Evolutionary conservation across 225 moss, liverwort and hornwort species (phyloP).

Genomic region (Climacium dendroides): DNA sequence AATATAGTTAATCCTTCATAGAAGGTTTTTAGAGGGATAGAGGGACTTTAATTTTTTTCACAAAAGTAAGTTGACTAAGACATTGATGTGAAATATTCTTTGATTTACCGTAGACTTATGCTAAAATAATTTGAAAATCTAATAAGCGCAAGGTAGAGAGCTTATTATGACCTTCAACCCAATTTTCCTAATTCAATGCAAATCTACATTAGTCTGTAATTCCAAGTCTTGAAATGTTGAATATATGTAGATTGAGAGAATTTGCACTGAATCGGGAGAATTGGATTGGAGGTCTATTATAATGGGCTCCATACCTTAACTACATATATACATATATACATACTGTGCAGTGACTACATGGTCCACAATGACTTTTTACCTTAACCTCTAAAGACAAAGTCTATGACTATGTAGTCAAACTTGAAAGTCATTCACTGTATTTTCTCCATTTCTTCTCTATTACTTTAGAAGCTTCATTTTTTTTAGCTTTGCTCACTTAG

Average conservation of each 20-base stretch:
- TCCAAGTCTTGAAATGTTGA: background rate
- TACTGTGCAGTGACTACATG: too few species aligned
- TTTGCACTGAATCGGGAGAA: background rate
- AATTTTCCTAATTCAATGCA: background rate
- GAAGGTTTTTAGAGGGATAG: too few species aligned
- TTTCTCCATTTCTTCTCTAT: background rate
- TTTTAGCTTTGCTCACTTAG: background rate
- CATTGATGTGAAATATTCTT: too few species aligned
- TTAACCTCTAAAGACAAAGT: background rate
- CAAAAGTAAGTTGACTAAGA: too few species aligned
- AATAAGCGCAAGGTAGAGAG: background rate
- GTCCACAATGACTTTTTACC: background rate
- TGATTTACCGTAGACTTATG: background rate
- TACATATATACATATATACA: too few species aligned
- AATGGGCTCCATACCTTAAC: background rate
- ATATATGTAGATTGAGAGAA: background rate
- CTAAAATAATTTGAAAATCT: background rate
- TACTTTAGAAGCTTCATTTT: background rate
- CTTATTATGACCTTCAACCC: accelerated
- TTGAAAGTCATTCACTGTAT: background rate
- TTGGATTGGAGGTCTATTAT: background rate
- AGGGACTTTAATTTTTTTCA: too few species aligned
- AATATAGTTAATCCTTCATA: too few species aligned
- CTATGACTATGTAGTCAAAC: background rate
- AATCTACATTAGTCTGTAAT: background rate